phyloP scores from a whole-genome alignment of 1,139 yeast genomes.

The Casaregolazyma suthepensis region DNA sequence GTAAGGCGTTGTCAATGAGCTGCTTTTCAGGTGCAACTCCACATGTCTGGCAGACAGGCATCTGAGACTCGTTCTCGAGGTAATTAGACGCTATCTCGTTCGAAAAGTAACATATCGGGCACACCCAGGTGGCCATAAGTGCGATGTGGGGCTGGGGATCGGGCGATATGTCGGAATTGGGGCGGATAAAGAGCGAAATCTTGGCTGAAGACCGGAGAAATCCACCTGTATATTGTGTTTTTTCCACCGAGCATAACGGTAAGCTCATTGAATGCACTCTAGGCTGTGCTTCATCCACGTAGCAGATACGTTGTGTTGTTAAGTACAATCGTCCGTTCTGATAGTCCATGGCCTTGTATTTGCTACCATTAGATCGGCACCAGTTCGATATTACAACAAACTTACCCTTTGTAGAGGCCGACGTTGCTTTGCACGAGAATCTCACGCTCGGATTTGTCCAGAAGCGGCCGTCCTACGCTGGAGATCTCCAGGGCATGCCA shows the following conservation, averaged over 20 bases:
- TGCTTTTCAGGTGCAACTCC: slow-evolving; percentile 52
- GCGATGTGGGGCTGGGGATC: slow-evolving; percentile 8
- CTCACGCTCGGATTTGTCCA: slow-evolving; percentile 41
- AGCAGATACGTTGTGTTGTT: slow-evolving; percentile 67
- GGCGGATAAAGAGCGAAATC: slow-evolving; percentile 41
- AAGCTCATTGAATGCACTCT: slow-evolving; percentile 44
- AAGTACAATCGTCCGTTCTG: slow-evolving; percentile 76
- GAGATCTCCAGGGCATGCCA: slow-evolving; percentile 44
- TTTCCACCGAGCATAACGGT: slow-evolving; percentile 42
- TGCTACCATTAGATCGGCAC: slow-evolving; percentile 35
- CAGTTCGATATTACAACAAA: not conserved
- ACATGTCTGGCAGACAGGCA: slow-evolving; percentile 68
- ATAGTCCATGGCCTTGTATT: slow-evolving; percentile 52
- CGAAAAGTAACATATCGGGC: slow-evolving; percentile 74
- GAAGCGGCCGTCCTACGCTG: slow-evolving; percentile 43
- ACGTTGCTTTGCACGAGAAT: slow-evolving; percentile 31
- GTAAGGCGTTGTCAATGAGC: slow-evolving; percentile 23
- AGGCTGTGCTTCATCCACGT: slow-evolving; percentile 51
- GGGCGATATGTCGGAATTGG: slow-evolving; percentile 8
- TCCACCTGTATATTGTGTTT: slow-evolving; percentile 44
- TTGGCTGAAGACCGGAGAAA: slow-evolving; percentile 79
- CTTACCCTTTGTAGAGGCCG: slow-evolving; percentile 33
- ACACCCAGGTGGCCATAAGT: slow-evolving; percentile 52
- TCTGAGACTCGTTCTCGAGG: slow-evolving; percentile 31
- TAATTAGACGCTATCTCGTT: slow-evolving; percentile 43